Conservation (phyloP, 495 filamentous ascomycete species). For the Xylaria acuta region DNA sequence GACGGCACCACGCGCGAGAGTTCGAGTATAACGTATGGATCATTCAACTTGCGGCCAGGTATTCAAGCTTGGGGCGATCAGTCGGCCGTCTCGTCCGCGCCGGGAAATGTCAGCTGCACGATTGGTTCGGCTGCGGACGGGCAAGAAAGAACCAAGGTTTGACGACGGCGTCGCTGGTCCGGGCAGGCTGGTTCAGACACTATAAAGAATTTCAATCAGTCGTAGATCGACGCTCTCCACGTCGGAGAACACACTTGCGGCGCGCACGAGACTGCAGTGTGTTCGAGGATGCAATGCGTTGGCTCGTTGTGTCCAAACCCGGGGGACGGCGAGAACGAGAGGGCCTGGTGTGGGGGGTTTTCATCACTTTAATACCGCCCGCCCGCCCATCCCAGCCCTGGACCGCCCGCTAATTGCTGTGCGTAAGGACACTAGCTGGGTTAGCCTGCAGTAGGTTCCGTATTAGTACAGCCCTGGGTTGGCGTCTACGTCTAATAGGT, state of each 20-base stretch:
- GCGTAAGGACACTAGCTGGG: conserved; percentile 7
- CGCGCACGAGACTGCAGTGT: conserved; percentile 3
- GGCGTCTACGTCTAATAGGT: not conserved
- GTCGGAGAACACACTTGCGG: conserved; percentile 14
- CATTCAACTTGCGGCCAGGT: not conserved
- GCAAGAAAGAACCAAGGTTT: not conserved
- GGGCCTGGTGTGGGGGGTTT: conserved; percentile 20
- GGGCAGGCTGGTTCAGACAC: not conserved
- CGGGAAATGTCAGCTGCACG: not conserved
- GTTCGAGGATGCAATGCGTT: conserved; percentile 7
- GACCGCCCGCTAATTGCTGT: conserved; percentile 17
- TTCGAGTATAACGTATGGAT: not conserved
- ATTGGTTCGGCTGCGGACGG: conserved; percentile 12
- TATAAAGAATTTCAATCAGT: conserved; percentile 6
- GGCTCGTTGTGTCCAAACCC: conserved; percentile 16
- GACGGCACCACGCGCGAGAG: not conserved
- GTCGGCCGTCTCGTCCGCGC: not conserved
- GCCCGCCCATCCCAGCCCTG: conserved; percentile 11
- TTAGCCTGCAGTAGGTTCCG: conserved; percentile 8
- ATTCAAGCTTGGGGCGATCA: not conserved
- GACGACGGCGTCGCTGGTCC: conserved; percentile 7
- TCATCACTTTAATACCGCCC: conserved; percentile 24
- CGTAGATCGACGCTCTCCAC: not conserved
- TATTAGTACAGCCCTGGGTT: conserved; percentile 4
- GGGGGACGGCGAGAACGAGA: conserved; percentile 22